Base-by-base conservation (phyloP, 78 protist genomes). In the Carpediemonas membranifera region DNA sequence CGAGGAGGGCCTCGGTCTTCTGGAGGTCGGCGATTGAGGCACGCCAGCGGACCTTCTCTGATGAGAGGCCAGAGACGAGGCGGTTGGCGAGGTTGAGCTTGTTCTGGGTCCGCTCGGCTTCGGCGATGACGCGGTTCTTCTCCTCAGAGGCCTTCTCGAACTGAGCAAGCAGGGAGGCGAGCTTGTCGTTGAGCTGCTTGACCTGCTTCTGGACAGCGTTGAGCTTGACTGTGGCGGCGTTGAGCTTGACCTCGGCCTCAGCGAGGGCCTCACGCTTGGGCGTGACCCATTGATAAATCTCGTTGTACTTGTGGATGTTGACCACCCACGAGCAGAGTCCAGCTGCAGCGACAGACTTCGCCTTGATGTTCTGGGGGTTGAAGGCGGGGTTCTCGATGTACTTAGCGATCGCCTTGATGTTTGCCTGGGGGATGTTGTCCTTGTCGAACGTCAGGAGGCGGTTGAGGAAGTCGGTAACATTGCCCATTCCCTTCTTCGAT, bases 31-130 rank as follows among this genome's bases (percentile, higher is more conserved):
- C 73, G 31, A 83, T 51, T 1, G 68, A 21, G 33, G 63, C 58
- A 21, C 69, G 25, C 92, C 92, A 87, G 25, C 87, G 77, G 14
- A 74, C 79, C 51, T 70, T 74, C 65, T 87, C 92, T 18, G 47
- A 27, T 15, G 86, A 77, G 34, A 87, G 78, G 34, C 87, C 92
- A 28, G 55, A 63, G 39, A 87, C 79, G 16, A 87, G 77, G 43
- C 86, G 71, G 51, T 83, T 68, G 43, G 92, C 92, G 27, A 83
- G 73, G 18, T 59, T 21, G 31, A 81, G 50, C 21, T 64, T 59
- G 33, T 1, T 19, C 64, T 71, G 65, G 0, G 85, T 83, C 44
- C 53, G 30, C 33, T 72, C 60, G 18, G 82, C 83, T 57, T 69
- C 53, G 18, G 53, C 78, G 18, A 78, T 68, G 30, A 71, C 70